Evolutionary conservation across 2,329 filamentous ascomycete species (phyloP).

Genomic region (Anisogramma anomala): DNA sequence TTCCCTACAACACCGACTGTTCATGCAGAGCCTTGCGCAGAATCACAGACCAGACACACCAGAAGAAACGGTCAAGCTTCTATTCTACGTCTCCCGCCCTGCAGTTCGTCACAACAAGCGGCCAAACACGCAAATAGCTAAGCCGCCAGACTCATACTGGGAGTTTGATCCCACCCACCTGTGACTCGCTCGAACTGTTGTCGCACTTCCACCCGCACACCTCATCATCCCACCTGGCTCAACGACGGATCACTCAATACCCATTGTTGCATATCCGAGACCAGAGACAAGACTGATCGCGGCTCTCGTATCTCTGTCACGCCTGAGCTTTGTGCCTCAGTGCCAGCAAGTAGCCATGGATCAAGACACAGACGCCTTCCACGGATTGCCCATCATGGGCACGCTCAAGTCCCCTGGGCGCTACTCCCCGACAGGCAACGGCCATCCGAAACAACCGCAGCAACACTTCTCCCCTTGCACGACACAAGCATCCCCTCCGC

Average conservation of each 20-base stretch:
- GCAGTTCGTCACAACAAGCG: slow-evolving; percentile 11
- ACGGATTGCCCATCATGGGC: neutral
- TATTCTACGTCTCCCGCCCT: slow-evolving; percentile 1
- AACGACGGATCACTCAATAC: slow-evolving; percentile 6
- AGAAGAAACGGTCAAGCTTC: slow-evolving; percentile 11
- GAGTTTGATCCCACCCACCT: slow-evolving; percentile 4
- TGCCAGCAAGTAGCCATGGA: slow-evolving; percentile 1
- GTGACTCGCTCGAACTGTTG: slow-evolving; percentile 6
- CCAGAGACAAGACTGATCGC: slow-evolving; percentile 3
- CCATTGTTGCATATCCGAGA: slow-evolving; percentile 13
- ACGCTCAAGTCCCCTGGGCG: neutral
- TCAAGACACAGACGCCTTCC: neutral
- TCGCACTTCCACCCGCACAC: slow-evolving; percentile 1
- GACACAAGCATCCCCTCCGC: slow-evolving; percentile 8
- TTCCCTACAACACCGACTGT: slow-evolving; percentile 1
- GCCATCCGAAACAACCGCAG: slow-evolving; percentile 11
- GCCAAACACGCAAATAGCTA: slow-evolving; percentile 10
- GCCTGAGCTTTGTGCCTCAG: neutral
- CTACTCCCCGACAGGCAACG: slow-evolving; percentile 1
- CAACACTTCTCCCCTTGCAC: slow-evolving; percentile 11
- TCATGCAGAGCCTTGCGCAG: neutral
- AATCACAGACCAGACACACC: neutral
- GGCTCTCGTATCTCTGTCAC: neutral
- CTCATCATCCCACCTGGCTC: neutral
- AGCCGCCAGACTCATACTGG: neutral